phyloP scores from a whole-genome alignment of 306 rosid genomes.

The Fagus crenata region DNA sequence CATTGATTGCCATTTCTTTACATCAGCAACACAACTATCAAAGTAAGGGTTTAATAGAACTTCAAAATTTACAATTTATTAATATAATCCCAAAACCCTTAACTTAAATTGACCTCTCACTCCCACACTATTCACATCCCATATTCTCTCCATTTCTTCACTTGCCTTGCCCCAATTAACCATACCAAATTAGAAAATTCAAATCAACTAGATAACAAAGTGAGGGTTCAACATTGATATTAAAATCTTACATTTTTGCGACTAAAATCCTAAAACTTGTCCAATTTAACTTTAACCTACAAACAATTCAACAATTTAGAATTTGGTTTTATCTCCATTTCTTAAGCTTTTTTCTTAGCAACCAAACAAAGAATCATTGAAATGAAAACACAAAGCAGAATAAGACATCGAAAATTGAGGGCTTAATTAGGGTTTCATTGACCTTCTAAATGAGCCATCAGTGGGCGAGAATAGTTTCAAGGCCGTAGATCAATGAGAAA shows the following conservation, averaged over 20 bases:
- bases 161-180: no score
- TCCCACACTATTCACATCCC: neutral
- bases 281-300: neutral
- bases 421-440: constrained; percentile 1
- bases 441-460: constrained; percentile 68
- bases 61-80: no score
- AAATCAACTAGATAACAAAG: neutral
- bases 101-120: no score
- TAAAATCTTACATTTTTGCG: neutral
- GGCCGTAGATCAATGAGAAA: constrained; percentile 77
- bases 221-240: neutral
- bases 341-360: neutral
- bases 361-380: constrained; percentile 1
- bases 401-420: neutral
- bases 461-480: constrained; percentile 53
- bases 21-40: no score
- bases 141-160: neutral
- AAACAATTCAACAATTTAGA: neutral
- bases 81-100: no score
- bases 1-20: no score
- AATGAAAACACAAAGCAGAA: neutral
- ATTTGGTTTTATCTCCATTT: neutral
- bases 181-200: no score
- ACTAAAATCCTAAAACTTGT: neutral
- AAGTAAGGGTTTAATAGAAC: no score